Evolutionary conservation across 495 filamentous ascomycete genomes (phyloP).

Genomic region (Cercophora sp.): DNA sequence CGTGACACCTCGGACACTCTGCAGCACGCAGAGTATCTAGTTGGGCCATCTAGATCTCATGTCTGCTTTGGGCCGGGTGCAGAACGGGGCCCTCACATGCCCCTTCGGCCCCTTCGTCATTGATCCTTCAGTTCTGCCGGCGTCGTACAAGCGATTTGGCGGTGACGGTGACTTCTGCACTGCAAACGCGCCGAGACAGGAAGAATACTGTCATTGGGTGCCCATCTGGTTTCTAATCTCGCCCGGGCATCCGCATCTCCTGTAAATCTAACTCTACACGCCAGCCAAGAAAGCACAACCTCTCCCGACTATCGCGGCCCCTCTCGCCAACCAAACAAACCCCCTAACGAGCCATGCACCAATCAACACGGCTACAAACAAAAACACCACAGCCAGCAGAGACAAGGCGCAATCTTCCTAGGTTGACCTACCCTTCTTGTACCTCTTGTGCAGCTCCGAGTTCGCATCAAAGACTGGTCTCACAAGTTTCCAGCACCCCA

Average conservation of each 20-base stretch:
- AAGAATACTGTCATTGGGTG: background rate
- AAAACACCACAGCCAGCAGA: conserved; percentile 22
- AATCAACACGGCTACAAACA: conserved; percentile 12
- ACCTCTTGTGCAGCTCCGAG: conserved; percentile 24
- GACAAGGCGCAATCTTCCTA: conserved; percentile 20
- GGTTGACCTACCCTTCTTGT: conserved; percentile 15
- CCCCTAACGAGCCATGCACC: conserved; percentile 19
- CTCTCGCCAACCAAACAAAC: conserved; percentile 10
- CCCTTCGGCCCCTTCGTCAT: conserved; percentile 3
- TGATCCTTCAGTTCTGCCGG: too few species aligned
- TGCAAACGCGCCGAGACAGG: background rate
- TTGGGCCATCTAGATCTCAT: conserved; percentile 1
- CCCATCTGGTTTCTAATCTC: background rate
- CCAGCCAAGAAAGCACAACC: conserved; percentile 19
- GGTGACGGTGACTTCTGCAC: background rate
- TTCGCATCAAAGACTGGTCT: conserved; percentile 26
- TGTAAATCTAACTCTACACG: conserved; percentile 3
- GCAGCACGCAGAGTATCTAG: background rate
- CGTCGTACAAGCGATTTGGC: too few species aligned
- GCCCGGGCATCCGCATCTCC: background rate
- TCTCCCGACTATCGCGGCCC: conserved; percentile 9
- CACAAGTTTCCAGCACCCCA: conserved; percentile 26
- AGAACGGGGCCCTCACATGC: background rate
- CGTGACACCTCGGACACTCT: conserved; percentile 1
- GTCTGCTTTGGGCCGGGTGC: background rate